Evolutionary conservation across 2,329 filamentous ascomycete species (phyloP).

Genomic region (Hypoxylon sp.): DNA sequence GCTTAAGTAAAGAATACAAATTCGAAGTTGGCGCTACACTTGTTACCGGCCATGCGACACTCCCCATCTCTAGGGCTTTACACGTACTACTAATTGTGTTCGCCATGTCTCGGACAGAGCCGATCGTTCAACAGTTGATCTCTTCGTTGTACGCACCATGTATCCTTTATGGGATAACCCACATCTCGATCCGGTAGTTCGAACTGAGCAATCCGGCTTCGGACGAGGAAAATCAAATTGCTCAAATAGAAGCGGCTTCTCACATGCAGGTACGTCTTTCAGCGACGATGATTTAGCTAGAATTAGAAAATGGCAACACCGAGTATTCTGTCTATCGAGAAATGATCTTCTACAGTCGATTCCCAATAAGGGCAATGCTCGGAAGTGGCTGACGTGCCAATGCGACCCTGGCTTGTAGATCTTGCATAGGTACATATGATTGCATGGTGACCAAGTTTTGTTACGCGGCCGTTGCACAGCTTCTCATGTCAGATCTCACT

Average conservation of each 20-base stretch:
- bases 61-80: constrained; percentile 5
- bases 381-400: constrained; percentile 32
- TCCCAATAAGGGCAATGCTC: constrained; percentile 12
- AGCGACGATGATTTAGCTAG: constrained; percentile 9
- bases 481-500: constrained; percentile 18
- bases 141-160: background rate
- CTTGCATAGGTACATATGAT: constrained; percentile 4
- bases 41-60: background rate
- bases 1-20: background rate
- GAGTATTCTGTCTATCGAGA: constrained; percentile 6
- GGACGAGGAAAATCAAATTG: background rate
- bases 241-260: constrained; percentile 2
- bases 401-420: constrained; percentile 32
- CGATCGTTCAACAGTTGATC: background rate
- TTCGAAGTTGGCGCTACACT: background rate
- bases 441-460: background rate
- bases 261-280: constrained; percentile 20
- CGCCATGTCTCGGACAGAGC: constrained; percentile 2
- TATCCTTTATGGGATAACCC: background rate
- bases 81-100: constrained; percentile 13
- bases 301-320: constrained; percentile 15
- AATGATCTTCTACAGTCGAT: constrained; percentile 9
- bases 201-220: background rate
- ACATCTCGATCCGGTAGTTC: constrained; percentile 4
- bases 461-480: constrained; percentile 9